phyloP scores from a whole-genome alignment of 2,329 filamentous ascomycete genomes.

The Nigrospora sphaerica region DNA sequence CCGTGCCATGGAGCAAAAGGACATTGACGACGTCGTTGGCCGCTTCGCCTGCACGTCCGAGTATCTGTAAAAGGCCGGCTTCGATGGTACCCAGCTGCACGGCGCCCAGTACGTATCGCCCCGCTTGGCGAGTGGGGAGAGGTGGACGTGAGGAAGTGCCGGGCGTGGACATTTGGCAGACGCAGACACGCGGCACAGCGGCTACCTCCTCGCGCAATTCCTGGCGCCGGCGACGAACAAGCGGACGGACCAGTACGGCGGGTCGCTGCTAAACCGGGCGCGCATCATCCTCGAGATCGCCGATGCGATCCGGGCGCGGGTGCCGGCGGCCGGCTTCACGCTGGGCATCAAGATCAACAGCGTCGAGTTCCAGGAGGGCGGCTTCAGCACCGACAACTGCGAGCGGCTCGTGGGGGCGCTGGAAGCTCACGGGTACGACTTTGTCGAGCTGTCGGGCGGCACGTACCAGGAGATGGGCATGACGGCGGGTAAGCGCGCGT shows the following conservation, averaged over 20 bases:
- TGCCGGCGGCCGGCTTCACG: conserved; percentile 33
- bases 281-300: conserved; percentile 46
- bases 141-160: too few relatives aligned
- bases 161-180: background rate
- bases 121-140: too few relatives aligned
- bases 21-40: conserved; percentile 11
- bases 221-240: conserved; percentile 41
- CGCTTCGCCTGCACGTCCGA: conserved; percentile 45
- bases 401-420: conserved; percentile 47
- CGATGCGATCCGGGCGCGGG: conserved; percentile 27
- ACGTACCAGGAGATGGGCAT: conserved; percentile 43
- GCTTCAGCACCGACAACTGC: conserved; percentile 15
- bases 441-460: conserved; percentile 62
- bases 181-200: conserved; percentile 15
- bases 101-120: conserved; percentile 31
- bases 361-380: conserved; percentile 43
- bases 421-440: conserved; percentile 49
- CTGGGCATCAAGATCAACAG: conserved; percentile 51
- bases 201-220: conserved; percentile 52
- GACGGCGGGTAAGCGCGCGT: conserved; percentile 19
- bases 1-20: conserved; percentile 9
- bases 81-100: conserved; percentile 36
- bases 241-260: conserved; percentile 50
- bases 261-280: conserved; percentile 38
- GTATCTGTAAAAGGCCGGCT: conserved; percentile 14